Percentiles rank a stretch among this genome's conserved stretches.
These are phyloP conservation scores for Pythium insidiosum DNA, from an alignment of 352 stramenopile genomes.

Conservation along the genomic window DNA sequence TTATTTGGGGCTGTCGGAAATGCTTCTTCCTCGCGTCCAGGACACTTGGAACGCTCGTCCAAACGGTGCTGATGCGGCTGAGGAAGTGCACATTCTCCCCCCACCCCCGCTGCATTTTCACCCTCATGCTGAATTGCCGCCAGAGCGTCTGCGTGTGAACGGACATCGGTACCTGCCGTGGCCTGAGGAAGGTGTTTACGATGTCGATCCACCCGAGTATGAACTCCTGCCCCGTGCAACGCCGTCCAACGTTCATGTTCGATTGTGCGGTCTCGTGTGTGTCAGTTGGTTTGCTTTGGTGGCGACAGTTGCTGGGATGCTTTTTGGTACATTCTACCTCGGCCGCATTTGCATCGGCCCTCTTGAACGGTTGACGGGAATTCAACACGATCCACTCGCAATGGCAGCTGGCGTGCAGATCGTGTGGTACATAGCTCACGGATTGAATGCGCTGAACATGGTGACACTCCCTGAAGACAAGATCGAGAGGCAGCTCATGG, in stretches of 20 bases:
- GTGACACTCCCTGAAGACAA: slow-evolving; percentile 52
- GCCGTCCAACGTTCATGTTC: slow-evolving; percentile 43
- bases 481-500: slow-evolving; percentile 43
- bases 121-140: slow-evolving; percentile 51
- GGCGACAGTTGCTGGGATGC: slow-evolving; percentile 36
- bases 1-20: slow-evolving; percentile 59
- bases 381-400: slow-evolving; percentile 67
- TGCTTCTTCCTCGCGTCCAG: slow-evolving; percentile 49
- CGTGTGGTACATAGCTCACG: slow-evolving; percentile 66
- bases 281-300: slow-evolving; percentile 61
- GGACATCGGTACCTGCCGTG: slow-evolving; percentile 75
- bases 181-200: slow-evolving; percentile 76
- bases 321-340: slow-evolving; percentile 67
- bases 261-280: slow-evolving; percentile 39
- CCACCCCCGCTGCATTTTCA: slow-evolving; percentile 80
- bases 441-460: slow-evolving; percentile 45
- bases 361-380: slow-evolving; percentile 60
- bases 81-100: slow-evolving; percentile 37
- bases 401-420: slow-evolving; percentile 70
- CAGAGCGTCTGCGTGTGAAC: slow-evolving; percentile 60
- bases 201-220: slow-evolving; percentile 61
- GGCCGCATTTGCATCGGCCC: slow-evolving; percentile 58
- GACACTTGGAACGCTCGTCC: slow-evolving; percentile 14
- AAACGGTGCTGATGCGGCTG: slow-evolving; percentile 1
- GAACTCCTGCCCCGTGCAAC: slow-evolving; percentile 43